Percentiles rank a stretch among this genome's conserved stretches.
phyloP scores from a whole-genome alignment of 2,329 filamentous ascomycete genomes.

The Fusarium anthophilum region DNA sequence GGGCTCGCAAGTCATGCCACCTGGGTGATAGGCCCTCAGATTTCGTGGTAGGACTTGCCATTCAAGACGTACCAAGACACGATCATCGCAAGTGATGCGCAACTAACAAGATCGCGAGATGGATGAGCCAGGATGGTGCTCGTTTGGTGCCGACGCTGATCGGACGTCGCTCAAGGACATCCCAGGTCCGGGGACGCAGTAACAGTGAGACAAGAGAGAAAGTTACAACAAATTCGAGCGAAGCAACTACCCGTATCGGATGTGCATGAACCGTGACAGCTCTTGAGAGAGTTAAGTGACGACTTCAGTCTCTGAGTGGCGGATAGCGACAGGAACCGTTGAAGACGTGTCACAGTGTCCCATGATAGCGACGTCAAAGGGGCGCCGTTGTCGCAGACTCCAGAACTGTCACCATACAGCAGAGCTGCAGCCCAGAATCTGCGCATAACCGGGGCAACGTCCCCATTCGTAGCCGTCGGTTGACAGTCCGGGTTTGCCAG shows the following conservation, averaged over 20 bases:
- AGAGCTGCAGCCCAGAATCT: constrained; percentile 24
- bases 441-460: constrained; percentile 21
- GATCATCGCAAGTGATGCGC: constrained; percentile 18
- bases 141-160: constrained; percentile 26
- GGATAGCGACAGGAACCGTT: constrained; percentile 38
- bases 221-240: constrained; percentile 13
- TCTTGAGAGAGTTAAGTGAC: constrained; percentile 19
- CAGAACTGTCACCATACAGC: constrained; percentile 17
- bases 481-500: background rate
- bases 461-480: constrained; percentile 17
- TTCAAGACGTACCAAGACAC: constrained; percentile 5
- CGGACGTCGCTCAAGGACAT: constrained; percentile 16
- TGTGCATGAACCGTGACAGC: constrained; percentile 32
- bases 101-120: constrained; percentile 22
- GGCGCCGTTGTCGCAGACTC: constrained; percentile 15
- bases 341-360: constrained; percentile 33
- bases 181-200: constrained; percentile 20
- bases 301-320: constrained; percentile 20
- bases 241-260: constrained; percentile 33
- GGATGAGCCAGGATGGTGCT: constrained; percentile 9
- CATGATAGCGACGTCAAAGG: constrained; percentile 13
- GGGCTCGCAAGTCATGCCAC: constrained; percentile 45
- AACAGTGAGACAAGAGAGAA: constrained; percentile 18
- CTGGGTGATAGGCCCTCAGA: background rate
- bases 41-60: background rate